Conservation (phyloP, 1,139 yeast species). For the Magnusiomyces clavatus region DNA sequence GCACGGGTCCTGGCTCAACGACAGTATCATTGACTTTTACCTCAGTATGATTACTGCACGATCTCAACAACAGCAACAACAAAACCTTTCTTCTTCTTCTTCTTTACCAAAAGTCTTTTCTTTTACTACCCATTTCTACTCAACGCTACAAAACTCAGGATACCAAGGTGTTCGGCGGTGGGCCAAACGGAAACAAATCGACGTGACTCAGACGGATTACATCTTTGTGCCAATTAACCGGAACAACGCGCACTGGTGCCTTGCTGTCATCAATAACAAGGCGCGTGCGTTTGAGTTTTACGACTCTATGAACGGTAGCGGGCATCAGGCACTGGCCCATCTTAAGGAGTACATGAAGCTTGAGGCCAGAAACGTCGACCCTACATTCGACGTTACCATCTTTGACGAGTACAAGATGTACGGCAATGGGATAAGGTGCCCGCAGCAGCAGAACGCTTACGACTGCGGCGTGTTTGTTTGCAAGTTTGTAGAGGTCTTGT, state of each 20-base stretch:
- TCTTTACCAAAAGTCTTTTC: constrained; percentile 44
- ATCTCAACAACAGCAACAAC: constrained; percentile 20
- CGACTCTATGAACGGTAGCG: constrained; percentile 68
- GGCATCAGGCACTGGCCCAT: constrained; percentile 42
- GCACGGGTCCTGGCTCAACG: constrained; percentile 81
- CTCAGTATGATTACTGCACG: constrained; percentile 50
- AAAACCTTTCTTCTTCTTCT: constrained; percentile 12
- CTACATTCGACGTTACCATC: constrained; percentile 33
- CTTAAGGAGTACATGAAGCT: constrained; percentile 41
- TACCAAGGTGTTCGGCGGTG: constrained; percentile 78
- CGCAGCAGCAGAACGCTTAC: constrained; percentile 81
- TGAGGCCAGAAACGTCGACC: constrained; percentile 29
- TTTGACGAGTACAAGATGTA: constrained; percentile 24
- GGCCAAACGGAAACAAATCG: constrained; percentile 77
- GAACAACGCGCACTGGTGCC: constrained; percentile 85
- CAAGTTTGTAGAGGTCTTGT: constrained; percentile 57
- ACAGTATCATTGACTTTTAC: constrained; percentile 80
- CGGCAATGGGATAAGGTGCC: constrained; percentile 40
- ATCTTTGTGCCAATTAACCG: constrained; percentile 81
- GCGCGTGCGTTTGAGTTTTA: constrained; percentile 55
- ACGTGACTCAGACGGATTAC: constrained; percentile 53
- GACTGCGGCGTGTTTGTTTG: constrained; percentile 97
- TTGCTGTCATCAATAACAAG: constrained; percentile 66
- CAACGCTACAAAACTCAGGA: constrained; percentile 59
- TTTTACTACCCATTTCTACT: constrained; percentile 83